phyloP scores from a whole-genome alignment of 1,139 yeast species.

The Wickerhamomyces sp. region DNA sequence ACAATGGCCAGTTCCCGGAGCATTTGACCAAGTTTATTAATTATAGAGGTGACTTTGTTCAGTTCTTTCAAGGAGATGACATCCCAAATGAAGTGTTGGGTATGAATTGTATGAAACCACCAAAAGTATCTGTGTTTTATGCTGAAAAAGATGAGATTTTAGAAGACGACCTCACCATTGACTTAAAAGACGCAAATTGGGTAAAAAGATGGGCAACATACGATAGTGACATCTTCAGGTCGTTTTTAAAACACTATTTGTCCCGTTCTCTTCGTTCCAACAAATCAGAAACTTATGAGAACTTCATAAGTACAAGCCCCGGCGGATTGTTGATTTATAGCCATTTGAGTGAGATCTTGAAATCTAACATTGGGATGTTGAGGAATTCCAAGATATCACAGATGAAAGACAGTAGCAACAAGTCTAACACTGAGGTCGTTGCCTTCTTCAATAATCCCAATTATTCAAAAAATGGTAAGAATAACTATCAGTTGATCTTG shows the following conservation, averaged over 20 bases:
- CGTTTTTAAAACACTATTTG: conserved; percentile 69
- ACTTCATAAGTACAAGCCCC: conserved; percentile 4
- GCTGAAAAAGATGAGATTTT: conserved; percentile 2
- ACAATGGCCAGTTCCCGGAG: neutral
- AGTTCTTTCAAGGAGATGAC: conserved; percentile 11
- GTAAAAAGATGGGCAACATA: conserved; percentile 56
- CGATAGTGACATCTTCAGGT: conserved; percentile 51
- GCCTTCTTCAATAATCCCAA: conserved; percentile 8
- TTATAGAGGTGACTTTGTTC: conserved; percentile 17
- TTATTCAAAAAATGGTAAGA: conserved; percentile 5
- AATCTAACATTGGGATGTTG: conserved; percentile 19
- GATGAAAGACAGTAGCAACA: conserved; percentile 6
- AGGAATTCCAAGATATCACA: conserved; percentile 15
- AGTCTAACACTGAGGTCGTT: conserved; percentile 8
- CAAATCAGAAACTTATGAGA: conserved; percentile 30
- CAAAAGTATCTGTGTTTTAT: conserved; percentile 8
- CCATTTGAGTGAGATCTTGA: conserved; percentile 32
- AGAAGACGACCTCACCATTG: conserved; percentile 11
- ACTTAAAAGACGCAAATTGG: conserved; percentile 38
- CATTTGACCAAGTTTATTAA: conserved; percentile 11
- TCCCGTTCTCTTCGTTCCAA: conserved; percentile 23
- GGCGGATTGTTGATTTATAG: conserved; percentile 31
- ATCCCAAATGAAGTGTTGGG: conserved; percentile 5
- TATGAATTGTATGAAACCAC: conserved; percentile 20
- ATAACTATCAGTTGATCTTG: conserved; percentile 24